Evolutionary conservation across 140 eudicot genomes (phyloP).

Genomic region (Oenanthe javanica): DNA sequence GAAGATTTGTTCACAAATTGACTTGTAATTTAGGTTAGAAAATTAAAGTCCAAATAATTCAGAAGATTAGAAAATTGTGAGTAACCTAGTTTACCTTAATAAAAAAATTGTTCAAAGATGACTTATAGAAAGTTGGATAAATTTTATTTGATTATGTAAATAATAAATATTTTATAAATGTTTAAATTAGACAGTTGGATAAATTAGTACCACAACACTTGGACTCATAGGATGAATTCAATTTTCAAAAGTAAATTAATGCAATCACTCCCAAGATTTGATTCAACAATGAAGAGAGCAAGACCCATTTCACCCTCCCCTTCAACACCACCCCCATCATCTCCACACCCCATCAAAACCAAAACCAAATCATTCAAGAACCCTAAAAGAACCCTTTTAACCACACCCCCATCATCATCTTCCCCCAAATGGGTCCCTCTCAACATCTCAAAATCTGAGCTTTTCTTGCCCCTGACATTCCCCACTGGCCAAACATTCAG

Average conservation of each 20-base stretch:
- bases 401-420: constrained; percentile 1
- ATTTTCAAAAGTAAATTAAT: background rate
- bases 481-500: constrained; percentile 98
- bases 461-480: constrained; percentile 72
- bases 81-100: no score
- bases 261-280: constrained; percentile 13
- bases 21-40: no score
- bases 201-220: no score
- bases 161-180: no score
- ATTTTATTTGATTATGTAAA: no score
- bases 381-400: constrained; percentile 21
- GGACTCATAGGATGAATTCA: background rate
- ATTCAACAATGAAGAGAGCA: constrained; percentile 27
- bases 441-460: constrained; percentile 56
- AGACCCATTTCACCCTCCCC: constrained; percentile 15
- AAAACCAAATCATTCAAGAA: constrained; percentile 23
- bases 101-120: no score
- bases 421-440: constrained; percentile 50
- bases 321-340: constrained; percentile 25
- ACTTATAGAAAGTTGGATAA: no score
- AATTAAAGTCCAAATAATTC: no score
- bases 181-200: no score
- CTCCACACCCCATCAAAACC: constrained; percentile 15
- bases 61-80: no score
- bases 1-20: no score